phyloP scores from a whole-genome alignment of 2,329 filamentous ascomycete species.

The Fusarium avenaceum region DNA sequence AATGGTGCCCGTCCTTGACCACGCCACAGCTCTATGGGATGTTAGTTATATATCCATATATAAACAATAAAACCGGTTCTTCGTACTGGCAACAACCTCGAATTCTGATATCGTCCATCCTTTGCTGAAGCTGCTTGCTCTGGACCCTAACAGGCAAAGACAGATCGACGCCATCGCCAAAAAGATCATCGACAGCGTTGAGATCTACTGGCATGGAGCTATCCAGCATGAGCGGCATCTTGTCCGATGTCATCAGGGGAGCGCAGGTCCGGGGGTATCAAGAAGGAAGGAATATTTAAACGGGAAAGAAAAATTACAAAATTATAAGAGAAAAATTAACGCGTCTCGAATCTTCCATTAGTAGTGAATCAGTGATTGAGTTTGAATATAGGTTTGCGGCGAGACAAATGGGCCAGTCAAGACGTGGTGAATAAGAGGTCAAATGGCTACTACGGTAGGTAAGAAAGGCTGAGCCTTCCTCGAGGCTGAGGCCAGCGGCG shows the following conservation, averaged over 20 bases:
- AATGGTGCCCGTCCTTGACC: constrained; percentile 90
- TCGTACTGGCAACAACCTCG: constrained; percentile 86
- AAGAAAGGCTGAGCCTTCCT: constrained; percentile 45
- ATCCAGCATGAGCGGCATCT: constrained; percentile 61
- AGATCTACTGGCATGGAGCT: constrained; percentile 63
- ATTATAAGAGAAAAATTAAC: constrained; percentile 24
- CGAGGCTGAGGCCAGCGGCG: constrained; percentile 39
- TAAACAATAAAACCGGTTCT: neutral
- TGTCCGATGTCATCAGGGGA: constrained; percentile 54
- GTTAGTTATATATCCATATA: constrained; percentile 26
- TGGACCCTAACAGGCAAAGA: constrained; percentile 63
- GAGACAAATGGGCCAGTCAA: constrained; percentile 26
- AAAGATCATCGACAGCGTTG: constrained; percentile 79
- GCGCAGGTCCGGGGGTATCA: constrained; percentile 31
- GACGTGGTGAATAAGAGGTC: constrained; percentile 24
- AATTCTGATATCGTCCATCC: constrained; percentile 81
- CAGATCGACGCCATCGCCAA: constrained; percentile 76
- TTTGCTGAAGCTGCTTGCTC: constrained; percentile 75
- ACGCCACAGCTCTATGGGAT: constrained; percentile 77
- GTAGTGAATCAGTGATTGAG: constrained; percentile 23
- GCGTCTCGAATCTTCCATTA: neutral
- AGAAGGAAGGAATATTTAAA: constrained; percentile 31
- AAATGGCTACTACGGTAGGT: constrained; percentile 19
- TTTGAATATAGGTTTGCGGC: constrained; percentile 13
- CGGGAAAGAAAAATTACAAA: constrained; percentile 7